These are phyloP conservation scores for Rhizopogon roseolus DNA, from an alignment of 768 basidiomycete genomes.

Conservation along the genomic window DNA sequence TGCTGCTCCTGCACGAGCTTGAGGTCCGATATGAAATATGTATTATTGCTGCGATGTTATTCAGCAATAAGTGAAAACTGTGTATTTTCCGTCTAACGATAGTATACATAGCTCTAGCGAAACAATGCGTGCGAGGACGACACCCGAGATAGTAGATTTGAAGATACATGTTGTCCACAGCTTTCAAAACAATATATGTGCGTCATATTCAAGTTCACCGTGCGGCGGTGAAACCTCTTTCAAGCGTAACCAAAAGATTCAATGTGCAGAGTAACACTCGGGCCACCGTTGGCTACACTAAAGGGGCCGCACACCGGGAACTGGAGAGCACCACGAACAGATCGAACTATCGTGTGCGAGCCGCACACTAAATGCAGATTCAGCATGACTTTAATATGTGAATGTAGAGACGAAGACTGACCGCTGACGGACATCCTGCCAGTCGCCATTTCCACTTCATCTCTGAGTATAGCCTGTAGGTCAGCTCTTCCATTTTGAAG, in stretches of 20 bases:
- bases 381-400: background rate
- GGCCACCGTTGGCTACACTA: slow-evolving; percentile 38
- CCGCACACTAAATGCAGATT: slow-evolving; percentile 36
- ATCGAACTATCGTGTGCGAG: slow-evolving; percentile 28
- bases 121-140: too few species aligned
- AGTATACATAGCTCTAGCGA: too few species aligned
- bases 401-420: slow-evolving; percentile 13
- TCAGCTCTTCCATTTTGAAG: slow-evolving; percentile 36
- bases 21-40: too few species aligned
- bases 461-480: slow-evolving; percentile 26
- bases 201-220: too few species aligned
- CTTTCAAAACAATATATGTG: slow-evolving; percentile 1
- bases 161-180: too few species aligned
- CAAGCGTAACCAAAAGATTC: slow-evolving; percentile 38
- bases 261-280: slow-evolving; percentile 39
- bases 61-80: too few species aligned
- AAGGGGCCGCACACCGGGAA: slow-evolving; percentile 21
- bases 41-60: too few species aligned
- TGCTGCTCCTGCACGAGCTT: too few species aligned
- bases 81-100: too few species aligned
- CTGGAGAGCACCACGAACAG: slow-evolving; percentile 33
- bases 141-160: too few species aligned
- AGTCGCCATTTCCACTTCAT: slow-evolving; percentile 26
- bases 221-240: too few species aligned
- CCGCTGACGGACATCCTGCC: slow-evolving; percentile 41